These are phyloP conservation scores for Colletotrichum lini DNA, from an alignment of 2,329 filamentous ascomycete genomes.

Conservation along the genomic window DNA sequence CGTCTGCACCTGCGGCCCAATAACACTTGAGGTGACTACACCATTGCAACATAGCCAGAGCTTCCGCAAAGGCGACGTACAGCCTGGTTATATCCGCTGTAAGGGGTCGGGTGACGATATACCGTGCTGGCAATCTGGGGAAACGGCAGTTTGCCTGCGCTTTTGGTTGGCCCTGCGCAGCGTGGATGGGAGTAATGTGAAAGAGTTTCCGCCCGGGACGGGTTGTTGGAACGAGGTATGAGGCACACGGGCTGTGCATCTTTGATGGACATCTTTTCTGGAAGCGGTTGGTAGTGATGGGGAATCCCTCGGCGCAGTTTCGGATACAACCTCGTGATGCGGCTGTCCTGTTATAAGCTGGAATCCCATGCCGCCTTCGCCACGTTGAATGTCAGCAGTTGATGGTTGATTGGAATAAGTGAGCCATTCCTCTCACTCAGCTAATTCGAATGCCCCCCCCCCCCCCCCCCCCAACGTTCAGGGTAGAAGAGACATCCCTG, in stretches of 20 bases:
- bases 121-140: constrained; percentile 15
- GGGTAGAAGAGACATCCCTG: no score
- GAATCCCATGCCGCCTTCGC: constrained; percentile 8
- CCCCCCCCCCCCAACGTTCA: not conserved
- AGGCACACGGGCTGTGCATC: constrained; percentile 6
- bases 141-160: not conserved
- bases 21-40: constrained; percentile 16
- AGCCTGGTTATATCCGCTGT: not conserved
- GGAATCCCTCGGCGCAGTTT: constrained; percentile 8
- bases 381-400: constrained; percentile 5
- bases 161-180: not conserved
- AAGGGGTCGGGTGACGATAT: constrained; percentile 32
- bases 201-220: not conserved
- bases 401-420: constrained; percentile 3
- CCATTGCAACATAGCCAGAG: not conserved
- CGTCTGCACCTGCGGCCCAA: constrained; percentile 3
- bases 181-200: not conserved
- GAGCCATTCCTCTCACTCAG: not conserved
- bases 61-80: not conserved
- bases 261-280: not conserved
- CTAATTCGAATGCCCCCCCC: not conserved
- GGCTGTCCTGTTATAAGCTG: constrained; percentile 14
- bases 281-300: constrained; percentile 2
- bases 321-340: constrained; percentile 22
- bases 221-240: constrained; percentile 10